phyloP scores from a whole-genome alignment of 441 rosid genomes.

The Lepidium campestre region DNA sequence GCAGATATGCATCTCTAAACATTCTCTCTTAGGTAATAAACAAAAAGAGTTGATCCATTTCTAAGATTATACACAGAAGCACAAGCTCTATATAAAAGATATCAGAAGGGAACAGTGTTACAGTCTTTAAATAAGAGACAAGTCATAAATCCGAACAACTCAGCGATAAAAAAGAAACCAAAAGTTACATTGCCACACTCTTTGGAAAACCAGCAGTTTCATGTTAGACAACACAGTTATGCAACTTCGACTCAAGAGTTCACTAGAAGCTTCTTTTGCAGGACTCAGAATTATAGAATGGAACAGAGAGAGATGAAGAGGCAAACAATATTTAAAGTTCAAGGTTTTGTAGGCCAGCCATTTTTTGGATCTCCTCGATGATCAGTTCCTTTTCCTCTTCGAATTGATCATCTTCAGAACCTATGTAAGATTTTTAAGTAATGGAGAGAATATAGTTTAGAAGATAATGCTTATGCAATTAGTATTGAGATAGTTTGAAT shows the following conservation, averaged over 20 bases:
- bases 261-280: neutral
- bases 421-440: constrained; percentile 26
- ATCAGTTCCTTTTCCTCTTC: constrained; percentile 95
- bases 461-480: neutral
- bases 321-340: constrained; percentile 4
- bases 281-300: neutral
- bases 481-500: neutral
- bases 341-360: constrained; percentile 40
- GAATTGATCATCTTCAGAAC: constrained; percentile 85
- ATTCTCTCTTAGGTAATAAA: neutral
- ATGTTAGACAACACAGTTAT: neutral
- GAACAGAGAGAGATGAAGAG: constrained; percentile 3
- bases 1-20: constrained; percentile 3
- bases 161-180: constrained; percentile 1
- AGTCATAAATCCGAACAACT: neutral
- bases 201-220: neutral
- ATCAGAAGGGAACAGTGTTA: constrained; percentile 1
- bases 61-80: constrained; percentile 1
- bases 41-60: neutral
- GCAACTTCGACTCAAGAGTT: constrained; percentile 4
- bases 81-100: neutral
- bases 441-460: neutral
- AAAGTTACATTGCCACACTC: constrained; percentile 10
- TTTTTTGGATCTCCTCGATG: constrained; percentile 69
- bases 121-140: neutral